These are phyloP conservation scores for Pterulicium gracile DNA, from an alignment of 1,284 basidiomycete genomes.

Conservation along the genomic window DNA sequence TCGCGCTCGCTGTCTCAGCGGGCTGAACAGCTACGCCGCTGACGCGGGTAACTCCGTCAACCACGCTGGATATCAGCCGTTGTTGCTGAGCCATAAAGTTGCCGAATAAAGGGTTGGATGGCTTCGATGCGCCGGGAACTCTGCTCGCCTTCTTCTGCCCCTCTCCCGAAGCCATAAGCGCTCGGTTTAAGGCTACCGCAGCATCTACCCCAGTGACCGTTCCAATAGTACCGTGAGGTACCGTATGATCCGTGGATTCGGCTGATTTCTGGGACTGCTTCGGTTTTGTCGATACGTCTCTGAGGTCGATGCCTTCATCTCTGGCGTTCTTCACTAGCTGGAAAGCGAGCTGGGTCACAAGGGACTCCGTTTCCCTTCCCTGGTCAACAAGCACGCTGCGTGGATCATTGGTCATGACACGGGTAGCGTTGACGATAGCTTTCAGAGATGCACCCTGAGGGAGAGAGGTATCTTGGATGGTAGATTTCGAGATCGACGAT, in stretches of 20 bases:
- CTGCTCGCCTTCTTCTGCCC: background rate
- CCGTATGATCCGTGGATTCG: background rate
- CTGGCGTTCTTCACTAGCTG: conserved; percentile 64
- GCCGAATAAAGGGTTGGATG: conserved; percentile 41
- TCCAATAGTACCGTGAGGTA: background rate
- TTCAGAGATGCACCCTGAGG: conserved; percentile 52
- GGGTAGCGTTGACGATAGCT: conserved; percentile 79
- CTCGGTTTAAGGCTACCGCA: background rate
- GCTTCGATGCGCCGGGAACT: background rate
- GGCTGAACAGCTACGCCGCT: conserved; percentile 15
- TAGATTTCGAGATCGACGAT: conserved; percentile 8
- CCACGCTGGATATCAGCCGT: conserved; percentile 23
- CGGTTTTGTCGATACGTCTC: conserved; percentile 22
- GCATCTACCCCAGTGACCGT: background rate
- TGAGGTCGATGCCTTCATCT: conserved; percentile 51
- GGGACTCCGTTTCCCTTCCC: conserved; percentile 46
- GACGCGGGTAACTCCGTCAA: background rate
- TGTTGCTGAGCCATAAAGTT: conserved; percentile 44
- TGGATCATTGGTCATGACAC: conserved; percentile 78
- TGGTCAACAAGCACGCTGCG: conserved; percentile 63
- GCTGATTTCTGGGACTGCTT: conserved; percentile 4
- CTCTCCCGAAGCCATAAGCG: background rate
- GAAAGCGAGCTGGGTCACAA: conserved; percentile 60
- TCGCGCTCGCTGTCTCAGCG: conserved; percentile 7
- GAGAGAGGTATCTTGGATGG: conserved; percentile 16